Conservation (phyloP, 352 stramenopile genomes). For the Phytophthora pini region DNA sequence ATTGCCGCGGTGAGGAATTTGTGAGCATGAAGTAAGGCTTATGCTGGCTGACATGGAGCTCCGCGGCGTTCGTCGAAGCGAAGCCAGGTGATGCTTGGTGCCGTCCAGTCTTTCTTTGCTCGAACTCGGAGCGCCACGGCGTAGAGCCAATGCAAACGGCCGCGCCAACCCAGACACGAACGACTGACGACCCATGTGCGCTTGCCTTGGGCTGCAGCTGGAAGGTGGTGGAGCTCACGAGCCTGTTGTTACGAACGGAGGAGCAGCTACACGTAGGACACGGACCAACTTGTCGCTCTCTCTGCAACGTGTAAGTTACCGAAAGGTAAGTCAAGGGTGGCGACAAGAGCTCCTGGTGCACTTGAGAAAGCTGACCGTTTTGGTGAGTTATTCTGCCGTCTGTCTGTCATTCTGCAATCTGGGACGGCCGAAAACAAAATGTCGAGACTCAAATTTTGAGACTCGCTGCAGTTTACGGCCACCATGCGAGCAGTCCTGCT, state of each 20-base stretch:
- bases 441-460: background rate
- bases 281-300: background rate
- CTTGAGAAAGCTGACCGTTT: background rate
- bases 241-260: slow-evolving; percentile 1
- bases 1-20: background rate
- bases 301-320: background rate
- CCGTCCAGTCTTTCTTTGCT: slow-evolving; percentile 17
- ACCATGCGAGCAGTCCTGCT: background rate
- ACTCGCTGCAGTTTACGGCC: slow-evolving; percentile 9
- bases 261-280: slow-evolving; percentile 2
- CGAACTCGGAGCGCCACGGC: background rate
- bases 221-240: background rate
- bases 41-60: slow-evolving; percentile 5
- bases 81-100: background rate
- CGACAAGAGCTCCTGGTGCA: background rate
- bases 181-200: slow-evolving; percentile 8
- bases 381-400: background rate
- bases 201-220: slow-evolving; percentile 5
- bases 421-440: slow-evolving; percentile 1
- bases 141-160: slow-evolving; percentile 29
- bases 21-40: no score
- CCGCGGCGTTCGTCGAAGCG: background rate
- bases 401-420: background rate
- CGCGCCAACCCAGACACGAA: background rate
- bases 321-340: no score